Conservation (phyloP, 2,329 filamentous ascomycete genomes). For the Penicillium expansum region DNA sequence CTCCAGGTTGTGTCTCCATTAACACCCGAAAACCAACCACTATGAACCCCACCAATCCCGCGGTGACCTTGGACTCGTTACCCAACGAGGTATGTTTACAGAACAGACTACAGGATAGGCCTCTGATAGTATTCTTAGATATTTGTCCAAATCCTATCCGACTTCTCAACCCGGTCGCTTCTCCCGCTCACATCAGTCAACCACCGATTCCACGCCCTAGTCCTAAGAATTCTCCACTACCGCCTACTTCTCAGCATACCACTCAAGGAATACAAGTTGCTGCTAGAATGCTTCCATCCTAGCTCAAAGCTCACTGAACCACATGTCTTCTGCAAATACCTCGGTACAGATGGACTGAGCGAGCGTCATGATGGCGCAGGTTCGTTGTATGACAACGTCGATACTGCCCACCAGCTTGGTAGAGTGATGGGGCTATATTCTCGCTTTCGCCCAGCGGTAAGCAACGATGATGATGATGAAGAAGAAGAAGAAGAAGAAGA, state of each 20-base stretch:
- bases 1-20: neutral
- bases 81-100: constrained; percentile 36
- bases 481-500: constrained; percentile 11
- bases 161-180: constrained; percentile 51
- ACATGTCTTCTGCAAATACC: constrained; percentile 65
- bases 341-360: constrained; percentile 62
- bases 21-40: neutral
- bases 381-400: constrained; percentile 36
- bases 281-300: constrained; percentile 77
- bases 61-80: constrained; percentile 26
- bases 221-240: constrained; percentile 62
- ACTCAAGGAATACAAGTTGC: constrained; percentile 62
- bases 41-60: constrained; percentile 13
- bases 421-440: constrained; percentile 62
- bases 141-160: constrained; percentile 51
- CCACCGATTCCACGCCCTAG: constrained; percentile 61
- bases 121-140: constrained; percentile 39
- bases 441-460: constrained; percentile 64
- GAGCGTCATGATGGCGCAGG: constrained; percentile 41
- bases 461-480: constrained; percentile 52
- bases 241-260: constrained; percentile 60
- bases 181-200: constrained; percentile 59
- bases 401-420: constrained; percentile 36
- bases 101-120: neutral
- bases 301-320: constrained; percentile 66